phyloP scores from a whole-genome alignment of 2,329 filamentous ascomycete species.

The Diplodia scrobiculata region DNA sequence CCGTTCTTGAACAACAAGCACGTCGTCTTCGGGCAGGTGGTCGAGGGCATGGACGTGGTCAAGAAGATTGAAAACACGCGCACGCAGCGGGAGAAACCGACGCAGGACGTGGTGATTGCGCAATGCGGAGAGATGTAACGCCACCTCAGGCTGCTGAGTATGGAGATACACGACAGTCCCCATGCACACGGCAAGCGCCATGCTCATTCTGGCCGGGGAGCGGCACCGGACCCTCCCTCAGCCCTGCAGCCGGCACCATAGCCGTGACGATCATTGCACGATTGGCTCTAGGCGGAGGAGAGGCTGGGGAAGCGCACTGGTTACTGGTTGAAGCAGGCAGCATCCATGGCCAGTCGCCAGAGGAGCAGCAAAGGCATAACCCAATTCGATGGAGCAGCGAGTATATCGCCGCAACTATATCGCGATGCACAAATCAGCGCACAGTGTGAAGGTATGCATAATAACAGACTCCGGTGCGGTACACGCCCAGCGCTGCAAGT shows the following conservation, averaged over 20 bases:
- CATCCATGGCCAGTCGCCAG: not conserved
- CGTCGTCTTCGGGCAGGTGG: constrained; percentile 89
- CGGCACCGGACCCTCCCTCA: constrained; percentile 16
- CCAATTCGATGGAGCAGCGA: not conserved
- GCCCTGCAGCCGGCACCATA: constrained; percentile 17
- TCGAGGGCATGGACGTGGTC: constrained; percentile 87
- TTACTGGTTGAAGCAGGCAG: not conserved
- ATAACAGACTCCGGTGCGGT: constrained; percentile 4
- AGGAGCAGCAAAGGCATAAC: not conserved
- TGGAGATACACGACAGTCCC: not conserved
- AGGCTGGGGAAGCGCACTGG: constrained; percentile 1
- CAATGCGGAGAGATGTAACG: constrained; percentile 90
- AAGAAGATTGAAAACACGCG: constrained; percentile 90
- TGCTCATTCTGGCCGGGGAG: constrained; percentile 6
- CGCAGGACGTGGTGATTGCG: constrained; percentile 77
- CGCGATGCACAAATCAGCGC: constrained; percentile 7
- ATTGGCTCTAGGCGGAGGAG: not conserved
- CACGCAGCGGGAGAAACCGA: constrained; percentile 77
- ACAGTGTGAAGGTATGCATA: not conserved
- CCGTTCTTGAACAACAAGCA: constrained; percentile 91
- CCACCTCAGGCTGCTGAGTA: not conserved
- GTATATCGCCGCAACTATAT: not conserved
- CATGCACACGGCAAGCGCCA: constrained; percentile 7
- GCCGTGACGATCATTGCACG: constrained; percentile 11
- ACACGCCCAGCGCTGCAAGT: not conserved